A percentile compares a stretch with the other conserved stretches of the same genome.
Conservation (phyloP, 1,139 yeast genomes). For the Pneumocystis sp. region DNA sequence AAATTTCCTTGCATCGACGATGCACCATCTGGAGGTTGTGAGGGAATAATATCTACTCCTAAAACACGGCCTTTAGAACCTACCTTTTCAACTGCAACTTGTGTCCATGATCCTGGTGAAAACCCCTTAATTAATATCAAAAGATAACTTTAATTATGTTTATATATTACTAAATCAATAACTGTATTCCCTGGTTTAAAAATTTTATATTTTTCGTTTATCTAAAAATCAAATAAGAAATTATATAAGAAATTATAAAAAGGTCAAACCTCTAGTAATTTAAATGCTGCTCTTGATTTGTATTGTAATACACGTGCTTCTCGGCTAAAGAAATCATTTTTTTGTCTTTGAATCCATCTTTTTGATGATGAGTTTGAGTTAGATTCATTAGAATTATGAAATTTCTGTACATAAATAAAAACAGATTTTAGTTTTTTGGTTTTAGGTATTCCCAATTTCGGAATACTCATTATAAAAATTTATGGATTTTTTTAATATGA, state of each 20-base stretch:
- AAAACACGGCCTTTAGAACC: conserved; percentile 48
- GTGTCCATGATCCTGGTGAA: conserved; percentile 96
- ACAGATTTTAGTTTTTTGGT: background rate
- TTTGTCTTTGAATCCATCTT: conserved; percentile 63
- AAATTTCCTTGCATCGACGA: conserved; percentile 79
- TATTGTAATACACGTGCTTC: conserved; percentile 51
- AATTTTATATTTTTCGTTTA: conserved; percentile 47
- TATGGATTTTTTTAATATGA: background rate
- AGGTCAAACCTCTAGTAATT: conserved; percentile 33
- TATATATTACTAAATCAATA: conserved; percentile 40
- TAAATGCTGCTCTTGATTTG: conserved; percentile 82
- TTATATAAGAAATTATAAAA: too few species aligned
- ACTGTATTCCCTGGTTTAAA: conserved; percentile 46
- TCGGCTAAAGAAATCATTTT: conserved; percentile 45
- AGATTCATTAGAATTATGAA: background rate
- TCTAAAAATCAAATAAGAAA: conserved; percentile 21
- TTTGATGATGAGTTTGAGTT: conserved; percentile 38
- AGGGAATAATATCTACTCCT: conserved; percentile 74
- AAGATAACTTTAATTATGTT: background rate
- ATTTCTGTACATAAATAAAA: background rate
- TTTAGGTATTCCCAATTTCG: background rate
- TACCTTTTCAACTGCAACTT: conserved; percentile 52
- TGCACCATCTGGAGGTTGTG: conserved; percentile 66
- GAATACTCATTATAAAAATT: background rate
- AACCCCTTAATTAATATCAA: conserved; percentile 36